Percentiles rank a stretch among this genome's conserved stretches.
phyloP scores from a whole-genome alignment of 1,284 basidiomycete species.

The Sporisorium sorghi region DNA sequence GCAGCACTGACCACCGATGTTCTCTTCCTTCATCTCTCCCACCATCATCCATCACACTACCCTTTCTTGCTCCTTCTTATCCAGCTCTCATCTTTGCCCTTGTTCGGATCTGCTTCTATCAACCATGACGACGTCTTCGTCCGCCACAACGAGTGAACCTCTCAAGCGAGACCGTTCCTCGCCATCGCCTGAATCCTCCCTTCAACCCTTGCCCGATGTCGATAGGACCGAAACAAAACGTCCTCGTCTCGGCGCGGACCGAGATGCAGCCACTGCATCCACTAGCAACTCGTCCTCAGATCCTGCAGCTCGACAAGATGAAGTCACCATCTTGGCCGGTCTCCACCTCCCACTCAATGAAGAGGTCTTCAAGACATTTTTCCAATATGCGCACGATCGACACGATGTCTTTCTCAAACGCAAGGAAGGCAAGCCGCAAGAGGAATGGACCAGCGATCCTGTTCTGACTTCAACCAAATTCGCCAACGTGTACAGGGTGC shows the following conservation, averaged over 20 bases:
- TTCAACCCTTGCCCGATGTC: not conserved
- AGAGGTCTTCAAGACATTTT: conserved; percentile 33
- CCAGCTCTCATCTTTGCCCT: not conserved
- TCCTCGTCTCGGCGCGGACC: conserved; percentile 4
- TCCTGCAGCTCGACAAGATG: conserved; percentile 10
- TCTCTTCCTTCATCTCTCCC: not conserved
- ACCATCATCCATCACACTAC: not conserved
- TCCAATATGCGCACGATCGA: conserved; percentile 41
- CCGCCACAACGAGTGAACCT: not conserved
- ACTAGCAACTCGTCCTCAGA: not conserved
- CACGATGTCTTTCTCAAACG: conserved; percentile 32
- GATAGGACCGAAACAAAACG: conserved; percentile 9
- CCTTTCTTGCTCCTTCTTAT: not conserved
- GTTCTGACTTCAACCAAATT: conserved; percentile 74
- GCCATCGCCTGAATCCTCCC: conserved; percentile 1
- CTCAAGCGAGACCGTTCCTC: conserved; percentile 18
- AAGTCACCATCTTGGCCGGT: conserved; percentile 34
- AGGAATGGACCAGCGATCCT: conserved; percentile 69
- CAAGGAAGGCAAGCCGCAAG: conserved; percentile 13
- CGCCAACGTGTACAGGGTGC: conserved; percentile 76
- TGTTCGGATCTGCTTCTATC: not conserved
- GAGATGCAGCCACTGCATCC: not conserved
- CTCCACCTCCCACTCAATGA: conserved; percentile 45
- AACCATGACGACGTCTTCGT: not conserved
- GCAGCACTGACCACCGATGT: conserved; percentile 7